A percentile compares a stretch with the other conserved stretches of the same genome.
Conservation (phyloP, 2,329 filamentous ascomycete genomes). For the Trichoderma polysporum region DNA sequence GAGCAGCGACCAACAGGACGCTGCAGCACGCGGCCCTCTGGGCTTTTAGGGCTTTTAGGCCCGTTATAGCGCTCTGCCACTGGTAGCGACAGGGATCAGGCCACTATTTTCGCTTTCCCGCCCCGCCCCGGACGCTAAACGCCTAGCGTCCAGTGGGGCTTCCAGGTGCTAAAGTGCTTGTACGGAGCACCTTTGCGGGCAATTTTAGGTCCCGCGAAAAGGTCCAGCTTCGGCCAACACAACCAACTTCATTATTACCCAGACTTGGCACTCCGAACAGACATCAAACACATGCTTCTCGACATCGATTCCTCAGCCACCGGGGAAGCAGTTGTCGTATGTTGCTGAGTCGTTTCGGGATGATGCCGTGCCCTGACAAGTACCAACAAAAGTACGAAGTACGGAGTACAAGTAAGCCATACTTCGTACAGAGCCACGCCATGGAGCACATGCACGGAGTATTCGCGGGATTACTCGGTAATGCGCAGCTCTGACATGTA, state of each 20-base stretch:
- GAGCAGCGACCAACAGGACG: neutral
- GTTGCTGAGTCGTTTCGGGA: neutral
- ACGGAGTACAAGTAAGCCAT: neutral
- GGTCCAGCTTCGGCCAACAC: neutral
- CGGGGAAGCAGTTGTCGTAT: neutral
- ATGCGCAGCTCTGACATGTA: neutral
- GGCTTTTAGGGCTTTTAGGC: neutral
- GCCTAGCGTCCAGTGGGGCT: neutral
- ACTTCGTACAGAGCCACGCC: neutral
- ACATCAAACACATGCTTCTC: neutral
- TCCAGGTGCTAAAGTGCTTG: neutral
- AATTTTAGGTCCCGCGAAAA: neutral
- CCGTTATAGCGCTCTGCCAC: neutral
- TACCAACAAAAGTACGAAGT: too few relatives aligned
- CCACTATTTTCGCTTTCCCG: slow-evolving; percentile 1
- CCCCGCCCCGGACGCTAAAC: slow-evolving; percentile 12
- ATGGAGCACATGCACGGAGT: neutral
- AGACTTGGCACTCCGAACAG: neutral
- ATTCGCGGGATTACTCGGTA: neutral
- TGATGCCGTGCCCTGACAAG: too few relatives aligned
- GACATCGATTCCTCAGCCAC: neutral
- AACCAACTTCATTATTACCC: neutral
- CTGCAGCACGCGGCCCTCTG: neutral
- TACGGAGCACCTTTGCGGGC: neutral
- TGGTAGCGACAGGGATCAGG: neutral